Conservation (phyloP, 495 filamentous ascomycete genomes). For the Tuber borchii region DNA sequence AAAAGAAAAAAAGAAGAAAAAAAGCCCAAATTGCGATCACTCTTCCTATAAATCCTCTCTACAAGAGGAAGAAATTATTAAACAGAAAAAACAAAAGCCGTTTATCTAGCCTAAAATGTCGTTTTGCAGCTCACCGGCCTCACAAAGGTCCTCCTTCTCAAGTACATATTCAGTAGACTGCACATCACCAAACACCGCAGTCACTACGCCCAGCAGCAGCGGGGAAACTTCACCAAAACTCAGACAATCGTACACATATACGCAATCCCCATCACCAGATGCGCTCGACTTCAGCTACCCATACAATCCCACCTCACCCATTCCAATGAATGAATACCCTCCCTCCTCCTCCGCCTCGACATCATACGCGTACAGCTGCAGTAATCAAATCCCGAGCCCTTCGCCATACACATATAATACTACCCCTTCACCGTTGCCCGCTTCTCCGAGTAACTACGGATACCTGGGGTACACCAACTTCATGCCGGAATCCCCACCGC, state of each 20-base stretch:
- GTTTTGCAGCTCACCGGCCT: slow-evolving; percentile 35
- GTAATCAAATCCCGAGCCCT: slow-evolving; percentile 17
- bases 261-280: slow-evolving; percentile 24
- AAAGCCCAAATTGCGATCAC: background rate
- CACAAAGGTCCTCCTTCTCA: slow-evolving; percentile 35
- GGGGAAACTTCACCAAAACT: slow-evolving; percentile 31
- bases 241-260: slow-evolving; percentile 32
- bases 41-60: background rate
- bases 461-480: background rate
- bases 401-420: slow-evolving; percentile 23
- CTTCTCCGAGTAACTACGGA: slow-evolving; percentile 14
- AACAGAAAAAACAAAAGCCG: background rate
- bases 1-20: background rate
- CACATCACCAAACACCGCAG: slow-evolving; percentile 36
- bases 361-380: slow-evolving; percentile 22
- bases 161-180: slow-evolving; percentile 26
- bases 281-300: slow-evolving; percentile 23
- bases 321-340: slow-evolving; percentile 23
- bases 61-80: background rate
- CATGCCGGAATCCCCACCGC: background rate
- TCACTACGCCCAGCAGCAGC: slow-evolving; percentile 34
- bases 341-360: slow-evolving; percentile 17
- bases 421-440: slow-evolving; percentile 6
- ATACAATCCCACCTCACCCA: slow-evolving; percentile 19
- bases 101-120: slow-evolving; percentile 20